phyloP scores from a whole-genome alignment of 2,329 filamentous ascomycete genomes.

The Beauveria caledonica region DNA sequence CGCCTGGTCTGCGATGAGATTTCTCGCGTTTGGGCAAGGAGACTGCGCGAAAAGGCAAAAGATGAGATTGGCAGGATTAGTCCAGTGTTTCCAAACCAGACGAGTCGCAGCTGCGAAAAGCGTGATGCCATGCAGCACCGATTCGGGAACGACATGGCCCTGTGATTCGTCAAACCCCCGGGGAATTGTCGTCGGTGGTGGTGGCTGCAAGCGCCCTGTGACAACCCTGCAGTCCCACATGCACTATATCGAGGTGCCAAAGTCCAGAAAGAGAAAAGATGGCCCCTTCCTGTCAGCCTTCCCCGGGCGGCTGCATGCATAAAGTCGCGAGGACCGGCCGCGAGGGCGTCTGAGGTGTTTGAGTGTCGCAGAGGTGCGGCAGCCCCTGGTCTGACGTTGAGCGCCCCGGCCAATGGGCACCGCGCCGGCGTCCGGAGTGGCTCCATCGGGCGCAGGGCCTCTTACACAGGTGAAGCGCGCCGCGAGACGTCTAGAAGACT shows the following conservation, averaged over 20 bases:
- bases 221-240: no score
- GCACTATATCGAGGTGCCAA: no score
- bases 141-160: not conserved
- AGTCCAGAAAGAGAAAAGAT: not conserved
- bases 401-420: conserved; percentile 1
- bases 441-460: not conserved
- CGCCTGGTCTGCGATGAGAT: not conserved
- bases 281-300: not conserved
- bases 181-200: no score
- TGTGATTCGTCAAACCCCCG: not conserved
- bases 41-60: not conserved
- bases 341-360: not conserved
- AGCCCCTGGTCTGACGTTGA: conserved; percentile 2
- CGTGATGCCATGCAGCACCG: not conserved
- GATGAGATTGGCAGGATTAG: not conserved
- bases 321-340: not conserved
- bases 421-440: not conserved
- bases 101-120: conserved; percentile 6
- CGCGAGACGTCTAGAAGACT: not conserved
- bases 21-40: not conserved
- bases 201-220: no score
- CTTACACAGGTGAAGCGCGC: conserved; percentile 10
- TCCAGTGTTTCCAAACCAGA: conserved; percentile 5
- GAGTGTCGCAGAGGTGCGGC: conserved; percentile 9
- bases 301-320: not conserved